Conservation (phyloP, 352 stramenopile genomes). For the Globisporangium irregulare region DNA sequence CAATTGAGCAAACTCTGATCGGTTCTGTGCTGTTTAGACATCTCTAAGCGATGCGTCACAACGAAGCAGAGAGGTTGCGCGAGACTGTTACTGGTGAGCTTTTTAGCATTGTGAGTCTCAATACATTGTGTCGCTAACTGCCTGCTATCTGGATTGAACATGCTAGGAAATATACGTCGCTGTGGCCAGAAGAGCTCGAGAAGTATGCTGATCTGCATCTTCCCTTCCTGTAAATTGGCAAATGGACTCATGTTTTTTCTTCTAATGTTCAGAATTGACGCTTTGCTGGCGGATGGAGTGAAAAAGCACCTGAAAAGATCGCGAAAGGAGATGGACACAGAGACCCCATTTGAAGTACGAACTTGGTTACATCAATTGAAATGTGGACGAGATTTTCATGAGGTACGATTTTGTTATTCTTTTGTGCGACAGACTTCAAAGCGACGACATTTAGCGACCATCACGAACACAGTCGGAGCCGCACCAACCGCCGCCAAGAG, state of each 20-base stretch:
- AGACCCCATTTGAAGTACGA: conserved; percentile 34
- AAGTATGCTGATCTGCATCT: conserved; percentile 24
- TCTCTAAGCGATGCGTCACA: conserved; percentile 55
- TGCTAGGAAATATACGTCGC: conserved; percentile 39
- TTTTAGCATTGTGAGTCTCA: neutral
- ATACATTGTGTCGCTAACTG: neutral
- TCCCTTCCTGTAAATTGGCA: neutral
- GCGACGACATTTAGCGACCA: conserved; percentile 50
- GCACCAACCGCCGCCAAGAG: conserved; percentile 24
- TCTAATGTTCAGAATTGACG: conserved; percentile 32
- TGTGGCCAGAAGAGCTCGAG: conserved; percentile 45
- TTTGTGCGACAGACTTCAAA: conserved; percentile 28
- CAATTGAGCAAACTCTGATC: neutral
- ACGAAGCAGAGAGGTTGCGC: conserved; percentile 48
- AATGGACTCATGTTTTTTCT: neutral
- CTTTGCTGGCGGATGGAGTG: conserved; percentile 38
- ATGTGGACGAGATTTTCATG: neutral
- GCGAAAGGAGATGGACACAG: conserved; percentile 28
- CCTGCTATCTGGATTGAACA: neutral
- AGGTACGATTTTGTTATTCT: neutral
- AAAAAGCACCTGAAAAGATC: conserved; percentile 69
- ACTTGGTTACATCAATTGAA: neutral
- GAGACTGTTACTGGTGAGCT: conserved; percentile 58
- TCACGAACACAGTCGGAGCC: conserved; percentile 48
- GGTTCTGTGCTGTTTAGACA: conserved; percentile 16